Evolutionary conservation across 1,284 basidiomycete species (phyloP), one percentile per base, ranked within the genome.

Genomic region (Cryptococcus amylolentus): DNA sequence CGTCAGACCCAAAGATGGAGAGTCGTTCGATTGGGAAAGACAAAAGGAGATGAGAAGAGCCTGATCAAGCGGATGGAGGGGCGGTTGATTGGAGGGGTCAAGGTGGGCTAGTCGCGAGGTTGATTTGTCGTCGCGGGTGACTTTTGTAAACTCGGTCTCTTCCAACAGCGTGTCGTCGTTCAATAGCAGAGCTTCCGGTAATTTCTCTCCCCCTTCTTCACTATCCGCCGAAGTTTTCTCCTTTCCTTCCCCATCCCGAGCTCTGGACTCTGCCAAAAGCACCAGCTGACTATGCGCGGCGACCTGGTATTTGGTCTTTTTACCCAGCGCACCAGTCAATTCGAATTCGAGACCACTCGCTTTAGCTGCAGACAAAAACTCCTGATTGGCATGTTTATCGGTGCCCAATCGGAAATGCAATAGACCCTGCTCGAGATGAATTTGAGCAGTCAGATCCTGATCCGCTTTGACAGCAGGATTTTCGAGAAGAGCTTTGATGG

Each of bases 111-210:
- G 61, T 3, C 63, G 59, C 57, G 57, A 90, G 79, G 57, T 58
- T 2, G 68, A 61, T 4, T 64, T 58, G 13, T 58, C 46, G 16
- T 78, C 64, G 20, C 23, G 42, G 4, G 61, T 63, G 35, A 62
- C 59, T 46, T 65, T 73, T 8, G 91, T 91, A 75, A 92, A 99
- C 68, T 88, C 84, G 4, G 95, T 98, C 68, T 89, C 86, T 77
- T 99, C 96, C 44, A 99, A 83, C 10, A 99, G 81, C 0, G 93
- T 97, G 76, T 99, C 96, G 77, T 98, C 96, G 75, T 98, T 96
- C 52, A 98, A 83, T 2, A 82, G 79, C 31, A 96, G 79, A 1
- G 87, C 88, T 71, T 91, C 85, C 12, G 95, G 96, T 49, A 90
- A 60, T 20, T 13, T 49, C 31, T 48, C 31, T 27, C 41, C 43